A percentile compares a stretch with the other conserved stretches of the same genome.
These are phyloP conservation scores for Pyrenopolyporus hunteri DNA, from an alignment of 495 filamentous ascomycete genomes.

Conservation along the genomic window DNA sequence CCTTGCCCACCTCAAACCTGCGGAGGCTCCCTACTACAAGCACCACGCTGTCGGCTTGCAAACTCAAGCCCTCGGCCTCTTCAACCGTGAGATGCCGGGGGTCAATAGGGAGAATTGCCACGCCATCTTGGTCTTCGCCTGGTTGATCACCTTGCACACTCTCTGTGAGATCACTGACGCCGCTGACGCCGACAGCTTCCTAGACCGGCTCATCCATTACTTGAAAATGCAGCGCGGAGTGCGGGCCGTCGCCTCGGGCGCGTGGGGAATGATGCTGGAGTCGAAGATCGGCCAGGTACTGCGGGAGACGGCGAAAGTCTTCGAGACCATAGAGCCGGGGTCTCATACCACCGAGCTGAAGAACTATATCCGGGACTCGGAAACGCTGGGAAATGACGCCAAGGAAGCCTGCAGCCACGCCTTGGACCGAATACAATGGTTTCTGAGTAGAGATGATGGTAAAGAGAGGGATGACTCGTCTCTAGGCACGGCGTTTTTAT, in stretches of 20 bases:
- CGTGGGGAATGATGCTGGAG: conserved; percentile 19
- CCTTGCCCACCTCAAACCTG: conserved; percentile 43
- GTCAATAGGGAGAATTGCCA: conserved; percentile 26
- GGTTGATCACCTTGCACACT: conserved; percentile 23
- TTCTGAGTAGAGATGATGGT: conserved; percentile 5
- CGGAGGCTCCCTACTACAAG: conserved; percentile 45
- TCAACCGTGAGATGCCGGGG: conserved; percentile 46
- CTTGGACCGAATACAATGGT: conserved; percentile 25
- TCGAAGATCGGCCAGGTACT: conserved; percentile 25
- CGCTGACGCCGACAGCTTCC: not conserved
- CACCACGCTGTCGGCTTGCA: conserved; percentile 56
- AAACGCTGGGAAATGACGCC: conserved; percentile 3
- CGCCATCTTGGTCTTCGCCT: conserved; percentile 17
- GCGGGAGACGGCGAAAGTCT: not conserved
- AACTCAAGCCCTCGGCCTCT: conserved; percentile 52
- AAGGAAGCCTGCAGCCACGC: conserved; percentile 8
- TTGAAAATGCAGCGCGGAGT: conserved; percentile 22
- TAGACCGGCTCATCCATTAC: conserved; percentile 19
- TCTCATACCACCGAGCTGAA: conserved; percentile 22
- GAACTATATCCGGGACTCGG: conserved; percentile 6
- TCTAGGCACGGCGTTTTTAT: conserved; percentile 5
- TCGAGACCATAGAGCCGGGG: conserved; percentile 2
- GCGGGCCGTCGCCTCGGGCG: not conserved
- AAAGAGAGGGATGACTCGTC: not conserved
- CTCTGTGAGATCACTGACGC: conserved; percentile 15